These are phyloP conservation scores for Bretschneidera sinensis DNA, from an alignment of 345 rosid species.

Conservation along the genomic window DNA sequence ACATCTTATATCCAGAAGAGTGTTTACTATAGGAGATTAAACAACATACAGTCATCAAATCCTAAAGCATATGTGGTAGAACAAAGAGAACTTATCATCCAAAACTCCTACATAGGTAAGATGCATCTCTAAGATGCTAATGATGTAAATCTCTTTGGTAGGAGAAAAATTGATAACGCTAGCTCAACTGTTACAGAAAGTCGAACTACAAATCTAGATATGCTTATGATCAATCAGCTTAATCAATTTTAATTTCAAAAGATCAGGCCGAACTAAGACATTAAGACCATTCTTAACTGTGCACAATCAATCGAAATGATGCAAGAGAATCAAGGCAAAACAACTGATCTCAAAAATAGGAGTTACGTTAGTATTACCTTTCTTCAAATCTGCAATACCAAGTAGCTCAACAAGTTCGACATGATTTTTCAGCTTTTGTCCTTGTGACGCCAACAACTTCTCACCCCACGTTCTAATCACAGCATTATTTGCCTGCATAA, in stretches of 20 bases:
- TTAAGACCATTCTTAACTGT: no score
- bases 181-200: no score
- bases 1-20: no score
- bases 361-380: slow-evolving; percentile 41
- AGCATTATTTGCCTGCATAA: slow-evolving; percentile 62
- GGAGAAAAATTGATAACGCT: no score
- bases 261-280: no score
- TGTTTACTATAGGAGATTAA: no score
- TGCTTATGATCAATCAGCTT: background rate
- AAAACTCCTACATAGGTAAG: background rate
- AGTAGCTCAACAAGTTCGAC: slow-evolving; percentile 91
- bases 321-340: background rate
- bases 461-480: slow-evolving; percentile 60
- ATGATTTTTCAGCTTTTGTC: slow-evolving; percentile 60
- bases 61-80: background rate
- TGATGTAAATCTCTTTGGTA: no score
- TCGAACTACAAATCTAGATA: no score
- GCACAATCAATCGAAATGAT: background rate
- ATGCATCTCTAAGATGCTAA: no score
- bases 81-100: background rate
- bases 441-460: slow-evolving; percentile 38
- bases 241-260: no score
- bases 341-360: background rate
- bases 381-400: slow-evolving; percentile 71
- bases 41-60: no score